These are phyloP conservation scores for Colletotrichum godetiae DNA, from an alignment of 2,329 filamentous ascomycete genomes.

Conservation along the genomic window DNA sequence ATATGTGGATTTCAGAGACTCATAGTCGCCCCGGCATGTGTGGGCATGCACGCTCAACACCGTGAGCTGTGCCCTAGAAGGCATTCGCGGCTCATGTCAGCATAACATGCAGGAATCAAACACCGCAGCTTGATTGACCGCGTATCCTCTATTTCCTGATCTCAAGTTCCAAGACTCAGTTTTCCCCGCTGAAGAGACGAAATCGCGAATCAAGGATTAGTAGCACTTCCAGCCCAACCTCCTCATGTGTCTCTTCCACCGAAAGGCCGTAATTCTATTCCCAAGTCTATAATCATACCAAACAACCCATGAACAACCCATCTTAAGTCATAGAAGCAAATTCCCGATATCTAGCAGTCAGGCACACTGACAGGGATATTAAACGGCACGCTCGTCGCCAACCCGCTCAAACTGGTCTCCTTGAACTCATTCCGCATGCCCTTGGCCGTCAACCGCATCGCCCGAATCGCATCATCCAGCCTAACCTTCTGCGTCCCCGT, in stretches of 20 bases:
- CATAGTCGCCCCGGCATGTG: too few species aligned
- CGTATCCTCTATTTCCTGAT: not conserved
- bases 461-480: constrained; percentile 61
- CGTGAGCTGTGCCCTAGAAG: too few species aligned
- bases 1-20: too few species aligned
- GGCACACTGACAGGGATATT: constrained; percentile 64
- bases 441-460: constrained; percentile 61
- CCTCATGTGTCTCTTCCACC: not conserved
- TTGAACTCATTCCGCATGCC: constrained; percentile 66
- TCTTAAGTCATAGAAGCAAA: not conserved
- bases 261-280: not conserved
- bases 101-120: not conserved
- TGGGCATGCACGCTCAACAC: too few species aligned
- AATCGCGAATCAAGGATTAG: not conserved
- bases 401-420: constrained; percentile 61
- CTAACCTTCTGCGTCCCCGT: constrained; percentile 59
- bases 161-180: not conserved
- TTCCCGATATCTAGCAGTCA: constrained; percentile 51
- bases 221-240: not conserved
- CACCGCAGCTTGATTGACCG: not conserved
- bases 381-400: constrained; percentile 62
- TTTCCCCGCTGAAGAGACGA: not conserved
- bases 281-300: not conserved
- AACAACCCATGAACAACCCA: not conserved
- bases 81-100: too few species aligned